phyloP scores from a whole-genome alignment of 495 filamentous ascomycete genomes.

The Aeminium ludgeri region DNA sequence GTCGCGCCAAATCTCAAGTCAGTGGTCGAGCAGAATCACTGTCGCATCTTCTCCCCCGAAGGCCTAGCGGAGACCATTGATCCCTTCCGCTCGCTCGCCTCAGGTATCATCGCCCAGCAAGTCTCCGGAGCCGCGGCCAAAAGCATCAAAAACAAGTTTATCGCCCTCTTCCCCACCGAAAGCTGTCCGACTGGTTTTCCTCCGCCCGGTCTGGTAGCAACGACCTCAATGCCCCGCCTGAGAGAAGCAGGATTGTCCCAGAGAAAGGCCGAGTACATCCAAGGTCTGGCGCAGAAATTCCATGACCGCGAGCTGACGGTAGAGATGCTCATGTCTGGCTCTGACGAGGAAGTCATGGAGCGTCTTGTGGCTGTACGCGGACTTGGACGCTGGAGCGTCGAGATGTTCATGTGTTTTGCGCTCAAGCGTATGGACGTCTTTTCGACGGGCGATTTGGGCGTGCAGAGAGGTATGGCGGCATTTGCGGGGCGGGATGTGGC shows the following conservation, averaged over 20 bases:
- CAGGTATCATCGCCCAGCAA: slow-evolving; percentile 88
- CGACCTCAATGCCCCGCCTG: slow-evolving; percentile 41
- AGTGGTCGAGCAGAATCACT: slow-evolving; percentile 59
- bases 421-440: slow-evolving; percentile 90
- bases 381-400: slow-evolving; percentile 77
- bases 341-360: slow-evolving; percentile 72
- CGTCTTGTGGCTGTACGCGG: slow-evolving; percentile 73
- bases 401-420: slow-evolving; percentile 92
- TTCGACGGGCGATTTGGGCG: slow-evolving; percentile 78
- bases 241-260: slow-evolving; percentile 75
- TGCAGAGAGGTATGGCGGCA: slow-evolving; percentile 86
- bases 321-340: slow-evolving; percentile 52
- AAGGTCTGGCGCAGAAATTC: slow-evolving; percentile 72
- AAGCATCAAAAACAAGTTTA: slow-evolving; percentile 72
- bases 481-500: slow-evolving; percentile 68
- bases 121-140: slow-evolving; percentile 83
- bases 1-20: slow-evolving; percentile 57
- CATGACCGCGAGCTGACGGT: slow-evolving; percentile 53
- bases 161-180: slow-evolving; percentile 46
- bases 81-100: slow-evolving; percentile 66
- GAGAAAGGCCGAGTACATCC: slow-evolving; percentile 88
- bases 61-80: slow-evolving; percentile 71
- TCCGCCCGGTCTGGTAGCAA: slow-evolving; percentile 51
- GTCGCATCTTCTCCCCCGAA: slow-evolving; percentile 61
- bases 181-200: slow-evolving; percentile 41